Conservation (phyloP, 192 early-diverging fungal genomes). For the Umbelopsis sp. region DNA sequence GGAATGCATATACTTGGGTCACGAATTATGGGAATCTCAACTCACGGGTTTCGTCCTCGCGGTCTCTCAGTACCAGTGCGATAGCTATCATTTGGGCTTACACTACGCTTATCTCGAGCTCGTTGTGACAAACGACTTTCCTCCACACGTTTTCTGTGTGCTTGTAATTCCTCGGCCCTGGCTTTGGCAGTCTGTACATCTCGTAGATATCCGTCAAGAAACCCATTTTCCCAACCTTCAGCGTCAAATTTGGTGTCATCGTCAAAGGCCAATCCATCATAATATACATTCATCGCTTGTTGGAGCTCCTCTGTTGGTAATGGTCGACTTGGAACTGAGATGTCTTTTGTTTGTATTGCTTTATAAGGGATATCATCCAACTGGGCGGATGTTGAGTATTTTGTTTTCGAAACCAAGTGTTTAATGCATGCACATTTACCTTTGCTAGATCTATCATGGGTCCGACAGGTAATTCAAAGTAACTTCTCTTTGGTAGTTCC, state of each 20-base stretch:
- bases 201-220: slow-evolving; percentile 15
- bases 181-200: neutral
- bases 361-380: slow-evolving; percentile 19
- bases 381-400: neutral
- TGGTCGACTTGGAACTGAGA: neutral
- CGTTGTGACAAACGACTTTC: neutral
- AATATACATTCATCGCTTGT: slow-evolving; percentile 20
- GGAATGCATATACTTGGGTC: no score
- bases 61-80: neutral
- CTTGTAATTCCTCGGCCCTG: neutral
- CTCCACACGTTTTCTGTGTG: neutral
- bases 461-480: slow-evolving; percentile 32
- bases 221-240: slow-evolving; percentile 34
- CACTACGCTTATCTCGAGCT: neutral
- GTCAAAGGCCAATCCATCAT: slow-evolving; percentile 19
- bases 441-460: slow-evolving; percentile 22
- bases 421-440: slow-evolving; percentile 11
- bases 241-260: slow-evolving; percentile 2
- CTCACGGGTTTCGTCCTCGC: neutral
- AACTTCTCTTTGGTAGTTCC: slow-evolving; percentile 3
- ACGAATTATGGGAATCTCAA: neutral
- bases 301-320: slow-evolving; percentile 5
- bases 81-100: neutral
- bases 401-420: neutral
- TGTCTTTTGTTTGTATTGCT: slow-evolving; percentile 7